Evolutionary conservation across 2,329 filamentous ascomycete genomes (phyloP), one percentile per base, ranked within the genome.

Genomic region (Didymella pinodella): DNA sequence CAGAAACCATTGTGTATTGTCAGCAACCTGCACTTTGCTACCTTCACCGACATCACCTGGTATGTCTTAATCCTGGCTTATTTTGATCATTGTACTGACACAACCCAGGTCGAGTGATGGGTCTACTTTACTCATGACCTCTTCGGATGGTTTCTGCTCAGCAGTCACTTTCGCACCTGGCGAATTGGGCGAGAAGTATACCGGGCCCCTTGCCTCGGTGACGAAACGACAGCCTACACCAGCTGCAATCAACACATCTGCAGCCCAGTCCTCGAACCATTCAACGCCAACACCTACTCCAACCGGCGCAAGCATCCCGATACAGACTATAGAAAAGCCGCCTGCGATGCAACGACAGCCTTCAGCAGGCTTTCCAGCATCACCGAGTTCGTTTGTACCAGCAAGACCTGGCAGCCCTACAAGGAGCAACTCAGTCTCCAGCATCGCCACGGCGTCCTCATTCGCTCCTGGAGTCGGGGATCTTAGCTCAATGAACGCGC

Each of bases 111-210:
- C 90, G 1, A 88, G 84, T 63, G 90, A 93, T 76, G 90, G 90
- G 12, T 82, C 87, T 41, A 93, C 90, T 1, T 81, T 99, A 22
- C 83, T 99, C 48, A 96, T 99, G 80, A 95, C 93, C n/a, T 99
- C 95, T 0, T 97, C 95, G 0, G 95, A 99, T 76, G 95, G 95
- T 0, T 99, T 98, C 80, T 99, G 95, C 76, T 99, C 95, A 0
- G 90, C 91, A 0, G 82, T 99, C 6, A 90, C 93, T 0, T 99
- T 99, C 73, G 79, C 86, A 1, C 82, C 90, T 2, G 91, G 92
- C 8, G 95, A 99, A 76, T 82, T 99, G 1, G 95, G 95, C 12
- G 88, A 94, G 64, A 80, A 88, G 5, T 96, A 96, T 75, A 88
- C 87, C 8, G 89, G 89, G 31, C 88, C 92, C 16, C 49, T 74